Conservation (phyloP, 352 stramenopile genomes). For the Phytopythium kandeliae region DNA sequence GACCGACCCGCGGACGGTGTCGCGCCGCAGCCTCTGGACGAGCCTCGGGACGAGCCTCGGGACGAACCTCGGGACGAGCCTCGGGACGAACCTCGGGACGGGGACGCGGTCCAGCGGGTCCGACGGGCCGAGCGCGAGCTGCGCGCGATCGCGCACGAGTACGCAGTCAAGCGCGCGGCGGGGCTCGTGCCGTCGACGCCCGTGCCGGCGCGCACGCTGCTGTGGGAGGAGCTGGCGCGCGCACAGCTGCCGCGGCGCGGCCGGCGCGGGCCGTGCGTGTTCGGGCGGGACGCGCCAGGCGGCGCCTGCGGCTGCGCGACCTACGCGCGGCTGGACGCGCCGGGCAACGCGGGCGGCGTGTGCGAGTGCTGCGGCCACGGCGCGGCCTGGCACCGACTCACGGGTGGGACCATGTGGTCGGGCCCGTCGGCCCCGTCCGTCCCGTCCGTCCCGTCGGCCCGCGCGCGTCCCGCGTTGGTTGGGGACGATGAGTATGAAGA, state of each 20-base stretch:
- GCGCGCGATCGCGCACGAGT: constrained; percentile 74
- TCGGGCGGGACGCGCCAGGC: constrained; percentile 39
- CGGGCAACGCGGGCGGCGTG: constrained; percentile 45
- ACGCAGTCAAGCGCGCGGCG: constrained; percentile 66
- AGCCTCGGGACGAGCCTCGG: not conserved
- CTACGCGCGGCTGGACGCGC: constrained; percentile 49
- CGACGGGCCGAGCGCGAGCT: constrained; percentile 63
- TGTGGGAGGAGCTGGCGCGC: constrained; percentile 76
- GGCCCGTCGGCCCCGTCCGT: not conserved
- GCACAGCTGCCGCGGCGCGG: constrained; percentile 29
- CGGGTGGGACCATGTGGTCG: constrained; percentile 34
- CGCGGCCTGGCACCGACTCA: constrained; percentile 58
- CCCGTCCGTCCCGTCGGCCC: constrained; percentile 7
- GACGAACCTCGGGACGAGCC: constrained; percentile 9
- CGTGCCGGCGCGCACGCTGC: constrained; percentile 59
- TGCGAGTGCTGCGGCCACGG: constrained; percentile 72
- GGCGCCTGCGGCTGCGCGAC: constrained; percentile 51
- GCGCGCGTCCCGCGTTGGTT: constrained; percentile 10
- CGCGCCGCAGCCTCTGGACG: constrained; percentile 5
- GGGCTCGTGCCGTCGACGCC: constrained; percentile 67
- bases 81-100: constrained; percentile 8
- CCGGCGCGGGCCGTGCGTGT: constrained; percentile 57
- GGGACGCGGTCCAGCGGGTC: constrained; percentile 29
- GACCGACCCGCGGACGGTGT: too few species aligned
- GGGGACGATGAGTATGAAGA: constrained; percentile 16